Base-by-base conservation (phyloP, 495 filamentous ascomycete species). In the Peziza echinospora region DNA sequence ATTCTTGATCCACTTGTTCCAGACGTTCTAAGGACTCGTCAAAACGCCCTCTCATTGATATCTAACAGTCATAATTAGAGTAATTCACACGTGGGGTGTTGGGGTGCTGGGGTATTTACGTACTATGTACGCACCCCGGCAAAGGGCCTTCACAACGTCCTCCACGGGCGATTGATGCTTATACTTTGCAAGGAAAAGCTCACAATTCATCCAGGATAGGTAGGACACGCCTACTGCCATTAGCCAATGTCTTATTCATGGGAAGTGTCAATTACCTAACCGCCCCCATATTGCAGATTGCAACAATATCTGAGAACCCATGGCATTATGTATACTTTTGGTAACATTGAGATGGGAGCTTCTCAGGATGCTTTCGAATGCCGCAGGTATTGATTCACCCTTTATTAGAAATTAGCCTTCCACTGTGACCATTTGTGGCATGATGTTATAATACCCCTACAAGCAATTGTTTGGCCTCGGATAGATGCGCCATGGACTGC, bases 401-500 rank as follows among this genome's bases (percentile, higher is more conserved):
- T 82, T 60, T 58, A 25, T 17, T 22, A 19, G 7, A 46, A 23
- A 17, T 50, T 26, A 50, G 49, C 5, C 13, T 34, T 13, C 13
- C 19, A 26, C 13, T 26, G 7, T 17, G 10, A 48, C 2, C 17
- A 44, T 19, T 25, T 23, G 17, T 24, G 9, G 9, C 19, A 17
- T 37, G 19, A 52, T 41, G 28, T 8, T 43, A 17, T 46, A 65
- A 41, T 62, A 75, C 76, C 52, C 70, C 69, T 39, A 71, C 67
- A 51, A 94, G 68, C 25, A 72, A 69, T 42, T 89, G 64, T 60
- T 84, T 91, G 3, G 86, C 82, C 61, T 96, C 86, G 48, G 80
- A 85, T 46, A 93, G 67, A 24, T 92, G 64, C 0, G 84, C 79
- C 3, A 83, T 85, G 51, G 82, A 87, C 63, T 86, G 71, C 4